Evolutionary conservation across 495 filamentous ascomycete species (phyloP).

Genomic region (Acidomyces sp.): DNA sequence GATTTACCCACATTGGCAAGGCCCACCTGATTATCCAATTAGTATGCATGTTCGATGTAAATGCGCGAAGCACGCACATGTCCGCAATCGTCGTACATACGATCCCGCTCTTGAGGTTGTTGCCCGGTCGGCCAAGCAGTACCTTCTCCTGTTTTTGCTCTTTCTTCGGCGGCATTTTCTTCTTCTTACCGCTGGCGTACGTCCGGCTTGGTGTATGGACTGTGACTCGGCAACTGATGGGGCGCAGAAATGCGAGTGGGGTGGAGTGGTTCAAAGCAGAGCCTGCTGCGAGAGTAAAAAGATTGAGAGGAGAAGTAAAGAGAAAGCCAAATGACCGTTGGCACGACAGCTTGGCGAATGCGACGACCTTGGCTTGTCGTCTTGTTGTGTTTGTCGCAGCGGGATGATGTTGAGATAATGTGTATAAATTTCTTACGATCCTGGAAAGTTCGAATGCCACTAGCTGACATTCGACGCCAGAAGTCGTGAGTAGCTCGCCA

Average conservation of each 20-base stretch:
- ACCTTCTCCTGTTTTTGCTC: conserved; percentile 58
- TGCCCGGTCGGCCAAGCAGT: conserved; percentile 85
- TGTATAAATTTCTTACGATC: too few relatives aligned
- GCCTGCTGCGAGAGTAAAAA: conserved; percentile 15
- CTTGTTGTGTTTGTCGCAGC: not conserved
- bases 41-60: conserved; percentile 15
- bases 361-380: conserved; percentile 16
- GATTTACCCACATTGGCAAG: conserved; percentile 99
- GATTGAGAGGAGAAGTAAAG: conserved; percentile 15
- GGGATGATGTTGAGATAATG: too few relatives aligned
- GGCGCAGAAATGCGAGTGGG: not conserved
- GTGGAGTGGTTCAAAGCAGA: conserved; percentile 12
- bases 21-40: conserved; percentile 56
- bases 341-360: conserved; percentile 12
- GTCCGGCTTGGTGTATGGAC: conserved; percentile 1
- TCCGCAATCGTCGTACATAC: conserved; percentile 49
- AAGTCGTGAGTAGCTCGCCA: too few relatives aligned
- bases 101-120: conserved; percentile 99
- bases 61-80: conserved; percentile 21
- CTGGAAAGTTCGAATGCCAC: too few relatives aligned
- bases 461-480: too few relatives aligned
- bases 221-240: not conserved
- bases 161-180: conserved; percentile 70
- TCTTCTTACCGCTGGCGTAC: conserved; percentile 23
- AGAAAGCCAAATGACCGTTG: not conserved